Base-by-base conservation (phyloP, 1,284 basidiomycete species). In the Trichosporon faecale region DNA sequence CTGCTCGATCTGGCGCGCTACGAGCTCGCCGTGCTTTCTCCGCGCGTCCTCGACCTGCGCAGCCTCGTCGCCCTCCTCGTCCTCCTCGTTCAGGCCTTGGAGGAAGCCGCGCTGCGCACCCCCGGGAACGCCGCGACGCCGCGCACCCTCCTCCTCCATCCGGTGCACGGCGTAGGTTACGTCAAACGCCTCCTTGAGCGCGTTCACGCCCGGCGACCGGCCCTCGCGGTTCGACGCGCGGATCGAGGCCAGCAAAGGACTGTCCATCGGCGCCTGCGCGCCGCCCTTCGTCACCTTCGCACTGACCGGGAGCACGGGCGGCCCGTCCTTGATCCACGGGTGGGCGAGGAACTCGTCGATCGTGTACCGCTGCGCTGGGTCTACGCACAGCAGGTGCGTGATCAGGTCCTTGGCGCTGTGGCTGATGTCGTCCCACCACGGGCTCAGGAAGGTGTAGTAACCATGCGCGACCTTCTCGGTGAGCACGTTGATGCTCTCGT, bases 391-490 rank as follows among this genome's bases (percentile, higher is more conserved):
- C 3, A 99, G 85, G 79, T 99, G 95, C 16, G 91, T 90, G 77
- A 99, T 97, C 55, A 99, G 86, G 76, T 99, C 95, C 86, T 98
- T 98, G 25, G 94, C 94, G 69, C 89, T 89, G 65, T 86, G 83
- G 74, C 91, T 94, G 75, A 99, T 95, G 77, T 97, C 92, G 79
- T 99, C 97, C 97, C 97, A 99, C 94, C 98, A 99, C 0, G 97
- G 97, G 78, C 93, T 95, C 66, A 99, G 85, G 87, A 99, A 99
- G 0, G 97, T 98, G 84, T 98, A 99, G 83, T 98, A 92, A 7
- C 97, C 97, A 73, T 92, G 88, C 0, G 97, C 97, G 21, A 99
- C 97, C 85, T 99, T 99, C 83, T 99, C 96, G 0, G 97, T 99
- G 64, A 99, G 87, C 63, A 98, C 94, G 76, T 93, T 94, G 85